Evolutionary conservation across 108 stramenopile species (phyloP).

Genomic region (Fragilaria crotonensis): DNA sequence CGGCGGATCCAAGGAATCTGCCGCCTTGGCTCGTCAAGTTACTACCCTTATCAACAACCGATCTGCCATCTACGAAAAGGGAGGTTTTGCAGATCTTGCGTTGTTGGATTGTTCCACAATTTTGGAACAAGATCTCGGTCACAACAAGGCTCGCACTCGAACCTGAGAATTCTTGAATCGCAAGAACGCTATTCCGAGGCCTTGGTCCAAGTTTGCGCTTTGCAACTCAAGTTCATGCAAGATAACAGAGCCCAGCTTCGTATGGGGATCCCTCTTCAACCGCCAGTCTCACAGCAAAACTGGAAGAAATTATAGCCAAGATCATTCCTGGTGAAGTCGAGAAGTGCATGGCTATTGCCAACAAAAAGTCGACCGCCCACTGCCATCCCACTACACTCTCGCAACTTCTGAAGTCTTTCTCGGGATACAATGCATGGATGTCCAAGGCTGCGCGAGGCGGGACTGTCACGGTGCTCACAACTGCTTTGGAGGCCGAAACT

Average conservation of each 20-base stretch:
- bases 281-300: conserved; percentile 76
- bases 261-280: conserved; percentile 60
- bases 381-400: conserved; percentile 70
- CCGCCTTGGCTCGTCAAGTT: conserved; percentile 59
- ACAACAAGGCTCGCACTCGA: conserved; percentile 77
- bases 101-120: conserved; percentile 70
- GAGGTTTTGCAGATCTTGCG: conserved; percentile 64
- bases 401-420: conserved; percentile 72
- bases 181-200: conserved; percentile 37
- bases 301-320: conserved; percentile 69
- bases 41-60: conserved; percentile 85
- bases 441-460: conserved; percentile 61
- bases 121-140: conserved; percentile 47
- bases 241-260: conserved; percentile 71
- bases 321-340: conserved; percentile 65
- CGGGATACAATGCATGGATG: conserved; percentile 85
- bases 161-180: conserved; percentile 71
- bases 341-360: conserved; percentile 15
- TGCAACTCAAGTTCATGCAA: conserved; percentile 81
- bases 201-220: conserved; percentile 70
- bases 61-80: conserved; percentile 93
- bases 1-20: conserved; percentile 5
- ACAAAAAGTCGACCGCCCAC: conserved; percentile 27
- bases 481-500: conserved; percentile 30
- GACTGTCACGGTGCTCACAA: conserved; percentile 29